These are phyloP conservation scores for Tylopilus intermedius DNA, from an alignment of 768 basidiomycete species.

Conservation along the genomic window DNA sequence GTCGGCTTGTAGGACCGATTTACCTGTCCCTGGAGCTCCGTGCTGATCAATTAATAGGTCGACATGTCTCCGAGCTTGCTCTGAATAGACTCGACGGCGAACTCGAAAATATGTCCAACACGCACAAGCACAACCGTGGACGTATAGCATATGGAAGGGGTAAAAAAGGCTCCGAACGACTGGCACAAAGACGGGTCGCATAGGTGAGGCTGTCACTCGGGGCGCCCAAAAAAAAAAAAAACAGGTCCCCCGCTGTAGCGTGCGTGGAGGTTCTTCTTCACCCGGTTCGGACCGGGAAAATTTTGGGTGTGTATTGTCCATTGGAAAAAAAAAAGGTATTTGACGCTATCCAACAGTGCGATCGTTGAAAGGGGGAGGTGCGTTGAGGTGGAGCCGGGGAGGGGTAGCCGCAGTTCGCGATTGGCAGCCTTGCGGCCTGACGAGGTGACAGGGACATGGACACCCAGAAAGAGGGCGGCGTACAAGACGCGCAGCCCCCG, in stretches of 20 bases:
- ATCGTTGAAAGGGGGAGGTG: conserved; percentile 12
- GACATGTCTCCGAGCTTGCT: neutral
- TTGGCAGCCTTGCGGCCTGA: neutral
- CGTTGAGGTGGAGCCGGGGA: conserved; percentile 8
- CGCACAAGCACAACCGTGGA: neutral
- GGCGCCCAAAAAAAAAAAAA: neutral
- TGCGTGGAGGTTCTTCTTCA: conserved; percentile 12
- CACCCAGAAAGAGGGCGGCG: neutral
- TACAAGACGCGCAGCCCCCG: neutral
- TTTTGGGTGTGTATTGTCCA: neutral
- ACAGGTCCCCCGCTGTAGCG: conserved; percentile 4
- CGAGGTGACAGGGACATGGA: neutral
- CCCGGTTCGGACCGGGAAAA: conserved; percentile 12
- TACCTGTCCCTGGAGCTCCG: neutral
- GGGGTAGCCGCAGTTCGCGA: conserved; percentile 2
- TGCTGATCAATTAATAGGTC: conserved; percentile 12
- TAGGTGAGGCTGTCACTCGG: neutral
- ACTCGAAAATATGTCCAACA: conserved; percentile 1
- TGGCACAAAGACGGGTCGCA: neutral
- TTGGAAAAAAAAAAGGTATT: conserved; percentile 3
- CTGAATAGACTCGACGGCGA: conserved; percentile 1
- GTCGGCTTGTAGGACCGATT: conserved; percentile 6
- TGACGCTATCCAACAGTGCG: conserved; percentile 14
- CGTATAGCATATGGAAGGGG: neutral
- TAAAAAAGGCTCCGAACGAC: neutral